phyloP scores from a whole-genome alignment of 495 filamentous ascomycete genomes.

The Elasticomyces elasticus region DNA sequence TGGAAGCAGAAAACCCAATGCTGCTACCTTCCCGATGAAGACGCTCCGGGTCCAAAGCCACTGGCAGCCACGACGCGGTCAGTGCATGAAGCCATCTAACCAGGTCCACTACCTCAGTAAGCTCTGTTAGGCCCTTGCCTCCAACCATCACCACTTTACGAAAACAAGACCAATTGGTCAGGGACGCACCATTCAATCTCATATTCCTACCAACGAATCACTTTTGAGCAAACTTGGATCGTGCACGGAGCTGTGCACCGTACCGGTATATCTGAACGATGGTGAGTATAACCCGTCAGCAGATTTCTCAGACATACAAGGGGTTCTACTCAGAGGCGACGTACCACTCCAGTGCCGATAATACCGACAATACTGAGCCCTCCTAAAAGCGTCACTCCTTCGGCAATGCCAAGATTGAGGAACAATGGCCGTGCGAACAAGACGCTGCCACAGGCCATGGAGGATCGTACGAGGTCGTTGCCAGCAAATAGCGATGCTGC shows the following conservation, averaged over 20 bases:
- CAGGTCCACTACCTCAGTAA: too few relatives aligned
- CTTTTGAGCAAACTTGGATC: conserved; percentile 2
- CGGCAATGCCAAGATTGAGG: conserved; percentile 43
- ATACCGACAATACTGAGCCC: conserved; percentile 45
- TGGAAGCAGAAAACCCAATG: too few relatives aligned
- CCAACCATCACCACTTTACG: too few relatives aligned
- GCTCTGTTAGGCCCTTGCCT: too few relatives aligned
- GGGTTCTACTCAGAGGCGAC: too few relatives aligned
- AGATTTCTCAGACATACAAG: too few relatives aligned
- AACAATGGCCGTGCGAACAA: conserved; percentile 43
- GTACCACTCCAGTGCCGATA: conserved; percentile 23
- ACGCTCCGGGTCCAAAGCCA: too few relatives aligned
- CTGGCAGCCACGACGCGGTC: too few relatives aligned
- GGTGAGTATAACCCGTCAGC: neutral
- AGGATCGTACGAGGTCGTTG: conserved; percentile 40
- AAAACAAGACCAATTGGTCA: too few relatives aligned
- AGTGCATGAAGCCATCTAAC: too few relatives aligned
- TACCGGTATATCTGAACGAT: neutral
- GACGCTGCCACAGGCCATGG: conserved; percentile 47
- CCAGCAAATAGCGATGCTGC: conserved; percentile 33
- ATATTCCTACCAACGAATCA: neutral
- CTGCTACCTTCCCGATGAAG: too few relatives aligned
- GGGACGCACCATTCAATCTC: too few relatives aligned
- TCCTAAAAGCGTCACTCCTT: conserved; percentile 43
- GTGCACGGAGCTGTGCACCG: conserved; percentile 5